Evolutionary conservation across 2,329 filamentous ascomycete genomes (phyloP), one percentile per base, ranked within the genome.

Genomic region (Pseudogymnoascus destructans): DNA sequence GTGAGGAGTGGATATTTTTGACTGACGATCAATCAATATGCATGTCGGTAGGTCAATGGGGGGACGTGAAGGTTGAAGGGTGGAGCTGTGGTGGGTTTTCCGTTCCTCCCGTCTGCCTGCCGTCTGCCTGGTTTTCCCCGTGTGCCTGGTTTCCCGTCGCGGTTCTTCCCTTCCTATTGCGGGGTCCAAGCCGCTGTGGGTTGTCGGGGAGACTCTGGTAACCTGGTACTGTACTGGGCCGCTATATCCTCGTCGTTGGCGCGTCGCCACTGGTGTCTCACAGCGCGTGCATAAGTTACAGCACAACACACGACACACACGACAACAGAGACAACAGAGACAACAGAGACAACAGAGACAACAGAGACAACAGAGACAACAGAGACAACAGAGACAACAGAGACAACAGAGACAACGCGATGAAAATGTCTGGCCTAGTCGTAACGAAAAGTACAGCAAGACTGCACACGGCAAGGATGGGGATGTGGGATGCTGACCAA

Each of bases 1-100:
- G 40, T 46, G 38, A 42, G 38, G 13, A 52, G 46, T 52, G 46
- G 46, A 52, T 52, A 30, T 30, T 25, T 25, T 49, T 30, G 46
- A 30, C 13, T 21, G 46, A 13, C n/a, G 46, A 52, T 52, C 46
- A 17, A 52, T 25, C 23, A 25, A 6, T 30, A 30, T 52, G 46
- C n/a, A 52, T 11, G n/a, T 8, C 46, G 46, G 46, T 52, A 52
- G 19, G 46, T 52, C 25, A 52, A 52, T 17, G 46, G 46, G 23
- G 23, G 46, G 46, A 52, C 30, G 23, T 30, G 46, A 4, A 30
- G 9, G 46, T 52, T 52, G n/a, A 7, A 52, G 6, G 23, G 46
- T 52, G 46, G 46, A 52, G 46, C 46, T 30, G 25, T 52, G 25
- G 46, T 15, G 25, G 46, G 17, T 15, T 27, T 17, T 52, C 5